Base-by-base conservation (phyloP, 1,284 basidiomycete genomes). In the Ganoderma meredithae region DNA sequence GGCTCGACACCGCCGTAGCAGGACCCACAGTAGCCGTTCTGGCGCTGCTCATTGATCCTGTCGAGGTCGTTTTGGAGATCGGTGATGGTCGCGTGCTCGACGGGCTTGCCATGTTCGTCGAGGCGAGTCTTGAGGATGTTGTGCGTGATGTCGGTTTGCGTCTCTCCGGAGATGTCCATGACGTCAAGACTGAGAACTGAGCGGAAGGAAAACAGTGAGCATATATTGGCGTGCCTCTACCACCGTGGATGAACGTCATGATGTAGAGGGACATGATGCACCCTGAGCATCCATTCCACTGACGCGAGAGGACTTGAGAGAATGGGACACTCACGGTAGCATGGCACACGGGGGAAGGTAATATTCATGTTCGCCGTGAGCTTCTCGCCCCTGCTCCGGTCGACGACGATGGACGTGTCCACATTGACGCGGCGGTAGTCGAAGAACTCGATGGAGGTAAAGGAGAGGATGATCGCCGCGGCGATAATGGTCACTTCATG, bases 81-180 rank as follows among this genome's bases (percentile, higher is more conserved):
- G 62, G 84, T 84, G 69, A 80, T 87, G 66, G 86, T 82, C 27
- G 86, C 83, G 67, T 84, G 85, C 17, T 86, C 82, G n/a, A 97
- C 84, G 15, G 83, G 79, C 10, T 79, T 76, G 3, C 96, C 96
- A 7, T 84, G 75, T 36, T 83, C 77, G 69, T 89, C 86, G 33
- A 99, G 81, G 22, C 98, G 90, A 8, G 89, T 91, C 79, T 99
- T 98, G 68, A 92, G 77, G 69, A 99, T 87, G 77, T 96, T 96
- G 81, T 99, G 97, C 13, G 94, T 87, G 58, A 98, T 80, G 75
- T 98, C 96, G 69, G 92, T 87, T 78, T 98, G 96, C 56, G 93
- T 90, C 83, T 99, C 97, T 36, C 98, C 98, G 67, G 94, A 95
- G 71, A 99, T 98, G 79, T 99, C 98, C 94, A 98, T 98, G 64